These are phyloP conservation scores for Heterobasidion irregulare DNA, from an alignment of 1,284 basidiomycete species.

Conservation along the genomic window DNA sequence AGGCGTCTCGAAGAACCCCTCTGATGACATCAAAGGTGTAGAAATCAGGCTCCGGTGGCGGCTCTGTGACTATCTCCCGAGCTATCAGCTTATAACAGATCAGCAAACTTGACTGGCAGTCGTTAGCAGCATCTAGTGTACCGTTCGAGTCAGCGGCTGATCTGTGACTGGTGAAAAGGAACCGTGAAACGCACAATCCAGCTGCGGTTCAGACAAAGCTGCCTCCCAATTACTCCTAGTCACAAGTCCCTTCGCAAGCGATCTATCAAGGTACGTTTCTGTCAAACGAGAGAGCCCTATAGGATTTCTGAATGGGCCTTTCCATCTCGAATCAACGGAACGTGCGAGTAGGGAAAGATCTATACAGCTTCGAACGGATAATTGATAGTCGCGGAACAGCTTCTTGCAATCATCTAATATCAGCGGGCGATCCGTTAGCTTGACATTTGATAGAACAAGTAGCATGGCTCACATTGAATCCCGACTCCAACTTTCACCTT, in stretches of 20 bases:
- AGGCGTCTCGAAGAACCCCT: slow-evolving; percentile 35
- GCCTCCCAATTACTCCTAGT: slow-evolving; percentile 63
- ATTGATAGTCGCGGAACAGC: slow-evolving; percentile 42
- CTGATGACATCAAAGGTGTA: slow-evolving; percentile 48
- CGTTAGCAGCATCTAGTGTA: slow-evolving; percentile 59
- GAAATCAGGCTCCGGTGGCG: slow-evolving; percentile 33
- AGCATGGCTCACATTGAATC: slow-evolving; percentile 47
- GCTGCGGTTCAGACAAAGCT: slow-evolving; percentile 33
- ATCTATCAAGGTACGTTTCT: slow-evolving; percentile 43
- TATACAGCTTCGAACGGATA: slow-evolving; percentile 48
- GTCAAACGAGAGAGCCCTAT: slow-evolving; percentile 57
- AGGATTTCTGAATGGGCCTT: slow-evolving; percentile 46
- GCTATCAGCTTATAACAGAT: slow-evolving; percentile 36
- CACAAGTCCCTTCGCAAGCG: slow-evolving; percentile 49
- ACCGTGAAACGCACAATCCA: slow-evolving; percentile 41
- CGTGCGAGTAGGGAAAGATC: slow-evolving; percentile 63
- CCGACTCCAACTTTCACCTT: slow-evolving; percentile 61
- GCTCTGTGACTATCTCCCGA: slow-evolving; percentile 31
- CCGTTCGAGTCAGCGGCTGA: background rate
- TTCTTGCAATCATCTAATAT: slow-evolving; percentile 55
- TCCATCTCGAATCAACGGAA: slow-evolving; percentile 57
- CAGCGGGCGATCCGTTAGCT: background rate
- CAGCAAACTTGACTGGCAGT: slow-evolving; percentile 50
- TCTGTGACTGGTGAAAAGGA: background rate
- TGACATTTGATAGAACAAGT: too few relatives aligned